These are phyloP conservation scores for Flammula alnicola DNA, from an alignment of 1,284 basidiomycete genomes.

Conservation along the genomic window DNA sequence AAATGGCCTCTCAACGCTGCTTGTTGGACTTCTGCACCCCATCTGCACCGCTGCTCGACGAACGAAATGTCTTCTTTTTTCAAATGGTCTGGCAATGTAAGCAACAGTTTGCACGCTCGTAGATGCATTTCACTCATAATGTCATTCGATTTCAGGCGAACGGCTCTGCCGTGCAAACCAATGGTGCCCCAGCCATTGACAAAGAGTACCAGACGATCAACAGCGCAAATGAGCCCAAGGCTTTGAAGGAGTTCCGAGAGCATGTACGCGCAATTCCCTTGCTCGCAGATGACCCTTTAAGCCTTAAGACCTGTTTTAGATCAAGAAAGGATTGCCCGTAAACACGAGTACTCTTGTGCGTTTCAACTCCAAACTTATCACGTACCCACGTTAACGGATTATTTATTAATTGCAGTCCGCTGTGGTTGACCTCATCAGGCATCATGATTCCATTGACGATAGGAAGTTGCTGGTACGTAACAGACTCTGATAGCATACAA, in stretches of 20 bases:
- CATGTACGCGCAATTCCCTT: conserved; percentile 39
- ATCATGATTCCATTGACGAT: conserved; percentile 69
- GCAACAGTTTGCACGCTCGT: not conserved
- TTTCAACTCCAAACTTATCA: conserved; percentile 8
- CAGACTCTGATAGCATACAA: not conserved
- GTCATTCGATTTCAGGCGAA: conserved; percentile 10
- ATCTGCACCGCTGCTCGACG: not conserved
- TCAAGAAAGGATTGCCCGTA: conserved; percentile 47
- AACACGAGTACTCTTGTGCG: conserved; percentile 49
- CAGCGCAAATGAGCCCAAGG: conserved; percentile 32
- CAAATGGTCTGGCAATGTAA: conserved; percentile 8
- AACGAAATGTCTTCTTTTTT: conserved; percentile 7
- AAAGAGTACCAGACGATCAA: conserved; percentile 23
- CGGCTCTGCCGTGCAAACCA: conserved; percentile 8
- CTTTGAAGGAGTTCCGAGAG: conserved; percentile 48
- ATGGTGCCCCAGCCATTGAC: conserved; percentile 13
- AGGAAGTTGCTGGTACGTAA: conserved; percentile 45
- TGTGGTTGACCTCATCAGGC: conserved; percentile 57
- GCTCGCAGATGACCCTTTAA: not conserved
- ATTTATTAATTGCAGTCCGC: conserved; percentile 44
- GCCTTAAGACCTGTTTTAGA: too few species aligned
- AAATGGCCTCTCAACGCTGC: too few species aligned
- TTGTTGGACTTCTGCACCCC: conserved; percentile 2
- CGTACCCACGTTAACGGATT: conserved; percentile 2
- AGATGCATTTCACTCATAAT: not conserved